Evolutionary conservation across 2,329 filamentous ascomycete genomes (phyloP).

Genomic region (Triangularia verruculosa): DNA sequence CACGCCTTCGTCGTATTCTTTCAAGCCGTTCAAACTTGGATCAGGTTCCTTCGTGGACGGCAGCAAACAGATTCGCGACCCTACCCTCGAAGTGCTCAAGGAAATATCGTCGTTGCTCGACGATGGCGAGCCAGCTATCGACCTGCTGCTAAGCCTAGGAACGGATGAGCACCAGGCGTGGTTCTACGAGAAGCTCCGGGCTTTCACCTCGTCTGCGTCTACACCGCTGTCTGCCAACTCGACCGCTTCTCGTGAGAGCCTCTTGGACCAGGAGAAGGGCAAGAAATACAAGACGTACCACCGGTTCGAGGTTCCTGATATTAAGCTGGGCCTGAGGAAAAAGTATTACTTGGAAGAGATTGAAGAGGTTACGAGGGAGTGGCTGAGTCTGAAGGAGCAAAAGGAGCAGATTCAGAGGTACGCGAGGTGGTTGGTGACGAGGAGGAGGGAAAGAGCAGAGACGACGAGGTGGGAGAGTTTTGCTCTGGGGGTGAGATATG

Average conservation of each 20-base stretch:
- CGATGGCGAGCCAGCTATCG: slow-evolving; percentile 19
- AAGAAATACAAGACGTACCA: slow-evolving; percentile 24
- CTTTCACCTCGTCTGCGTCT: slow-evolving; percentile 1
- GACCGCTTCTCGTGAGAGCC: neutral
- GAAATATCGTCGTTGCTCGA: slow-evolving; percentile 25
- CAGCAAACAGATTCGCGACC: slow-evolving; percentile 28
- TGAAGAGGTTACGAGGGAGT: slow-evolving; percentile 23
- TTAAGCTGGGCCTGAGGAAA: slow-evolving; percentile 23
- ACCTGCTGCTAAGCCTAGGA: slow-evolving; percentile 25
- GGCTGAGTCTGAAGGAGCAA: slow-evolving; percentile 17
- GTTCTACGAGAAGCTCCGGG: slow-evolving; percentile 26
- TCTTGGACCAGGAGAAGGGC: slow-evolving; percentile 16
- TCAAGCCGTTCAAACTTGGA: slow-evolving; percentile 30
- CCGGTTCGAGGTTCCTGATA: slow-evolving; percentile 25
- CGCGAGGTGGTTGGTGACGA: slow-evolving; percentile 22
- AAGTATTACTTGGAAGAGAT: slow-evolving; percentile 24
- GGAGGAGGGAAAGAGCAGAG: slow-evolving; percentile 19
- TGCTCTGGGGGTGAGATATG: slow-evolving; percentile 27
- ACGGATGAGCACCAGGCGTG: slow-evolving; percentile 28
- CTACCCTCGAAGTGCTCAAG: slow-evolving; percentile 26
- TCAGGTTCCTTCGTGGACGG: slow-evolving; percentile 28
- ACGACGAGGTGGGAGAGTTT: slow-evolving; percentile 28
- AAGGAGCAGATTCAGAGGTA: slow-evolving; percentile 15
- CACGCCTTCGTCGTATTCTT: slow-evolving; percentile 22
- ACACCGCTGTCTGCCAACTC: neutral